Evolutionary conservation across 2,329 filamentous ascomycete species (phyloP).

Genomic region (Phaeosphaeriaceae sp.): DNA sequence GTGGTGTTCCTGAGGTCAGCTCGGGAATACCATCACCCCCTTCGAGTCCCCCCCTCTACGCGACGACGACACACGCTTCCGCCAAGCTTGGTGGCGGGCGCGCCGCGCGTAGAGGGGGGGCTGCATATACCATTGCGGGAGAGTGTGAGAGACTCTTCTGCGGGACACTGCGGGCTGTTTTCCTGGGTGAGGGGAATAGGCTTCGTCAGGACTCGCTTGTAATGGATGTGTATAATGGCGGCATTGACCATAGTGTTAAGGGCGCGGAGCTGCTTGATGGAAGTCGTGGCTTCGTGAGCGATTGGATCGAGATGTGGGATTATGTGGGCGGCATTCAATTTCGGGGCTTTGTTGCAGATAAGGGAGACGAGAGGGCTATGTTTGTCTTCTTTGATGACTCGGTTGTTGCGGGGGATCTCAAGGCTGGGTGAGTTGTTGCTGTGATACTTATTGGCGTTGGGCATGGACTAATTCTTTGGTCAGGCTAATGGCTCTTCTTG

Average conservation of each 20-base stretch:
- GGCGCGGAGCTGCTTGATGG: slow-evolving; percentile 27
- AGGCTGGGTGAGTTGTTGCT: slow-evolving; percentile 74
- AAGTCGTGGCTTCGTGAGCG: slow-evolving; percentile 52
- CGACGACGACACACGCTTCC: slow-evolving; percentile 67
- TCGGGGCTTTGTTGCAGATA: slow-evolving; percentile 80
- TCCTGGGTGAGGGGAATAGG: slow-evolving; percentile 92
- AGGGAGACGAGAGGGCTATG: slow-evolving; percentile 73
- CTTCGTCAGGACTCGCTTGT: slow-evolving; percentile 81
- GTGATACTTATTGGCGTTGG: not conserved
- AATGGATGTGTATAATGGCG: slow-evolving; percentile 69
- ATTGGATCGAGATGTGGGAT: slow-evolving; percentile 83
- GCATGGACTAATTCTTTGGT: slow-evolving; percentile 15
- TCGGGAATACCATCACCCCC: slow-evolving; percentile 80
- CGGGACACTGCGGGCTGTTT: slow-evolving; percentile 90
- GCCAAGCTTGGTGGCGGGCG: slow-evolving; percentile 38
- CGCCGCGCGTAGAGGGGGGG: slow-evolving; percentile 74
- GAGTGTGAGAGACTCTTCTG: slow-evolving; percentile 99
- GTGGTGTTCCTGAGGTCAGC: slow-evolving; percentile 55
- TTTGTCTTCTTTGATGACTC: slow-evolving; percentile 87
- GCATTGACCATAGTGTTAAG: slow-evolving; percentile 41
- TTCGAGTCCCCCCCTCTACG: slow-evolving; percentile 87
- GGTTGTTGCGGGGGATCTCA: slow-evolving; percentile 77
- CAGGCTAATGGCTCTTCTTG: slow-evolving; percentile 80
- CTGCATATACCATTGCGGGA: slow-evolving; percentile 95
- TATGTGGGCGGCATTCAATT: slow-evolving; percentile 85